These are phyloP conservation scores for Aspergillus sergii DNA, from an alignment of 2,329 filamentous ascomycete species.

Conservation along the genomic window DNA sequence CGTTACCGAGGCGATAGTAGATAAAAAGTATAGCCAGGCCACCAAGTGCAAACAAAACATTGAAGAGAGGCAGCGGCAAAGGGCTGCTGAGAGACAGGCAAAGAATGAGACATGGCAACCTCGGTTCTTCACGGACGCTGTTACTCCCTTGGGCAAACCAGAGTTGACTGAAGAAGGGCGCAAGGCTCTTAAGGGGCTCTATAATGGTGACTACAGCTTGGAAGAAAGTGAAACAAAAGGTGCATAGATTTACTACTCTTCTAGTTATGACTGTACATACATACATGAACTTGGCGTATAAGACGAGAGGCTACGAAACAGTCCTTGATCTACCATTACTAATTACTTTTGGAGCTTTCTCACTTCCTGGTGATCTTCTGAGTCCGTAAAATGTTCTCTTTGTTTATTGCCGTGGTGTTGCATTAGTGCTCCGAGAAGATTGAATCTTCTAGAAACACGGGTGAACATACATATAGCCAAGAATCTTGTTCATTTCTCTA, in stretches of 20 bases:
- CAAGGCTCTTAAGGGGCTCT: slow-evolving; percentile 58
- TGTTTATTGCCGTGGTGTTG: not conserved
- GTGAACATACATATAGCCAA: not conserved
- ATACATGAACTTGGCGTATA: slow-evolving; percentile 25
- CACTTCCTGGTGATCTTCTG: not conserved
- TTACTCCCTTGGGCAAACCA: slow-evolving; percentile 63
- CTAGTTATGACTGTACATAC: slow-evolving; percentile 4
- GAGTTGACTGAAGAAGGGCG: slow-evolving; percentile 66
- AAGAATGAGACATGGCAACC: slow-evolving; percentile 74
- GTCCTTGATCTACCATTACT: not conserved
- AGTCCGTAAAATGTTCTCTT: not conserved
- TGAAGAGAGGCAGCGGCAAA: slow-evolving; percentile 85
- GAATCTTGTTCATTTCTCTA: not conserved
- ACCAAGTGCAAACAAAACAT: slow-evolving; percentile 88
- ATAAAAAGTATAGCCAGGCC: slow-evolving; percentile 81
- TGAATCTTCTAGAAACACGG: not conserved
- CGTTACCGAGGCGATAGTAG: slow-evolving; percentile 81
- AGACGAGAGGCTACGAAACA: slow-evolving; percentile 21
- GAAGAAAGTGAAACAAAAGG: slow-evolving; percentile 42
- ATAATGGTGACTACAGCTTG: slow-evolving; percentile 54
- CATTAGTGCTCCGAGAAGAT: not conserved
- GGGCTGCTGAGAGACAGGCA: slow-evolving; percentile 76
- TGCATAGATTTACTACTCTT: slow-evolving; percentile 27
- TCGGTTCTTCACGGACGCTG: slow-evolving; percentile 75
- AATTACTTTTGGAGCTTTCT: not conserved